These are phyloP conservation scores for Trifolium dubium DNA, from an alignment of 306 rosid species.

Conservation along the genomic window DNA sequence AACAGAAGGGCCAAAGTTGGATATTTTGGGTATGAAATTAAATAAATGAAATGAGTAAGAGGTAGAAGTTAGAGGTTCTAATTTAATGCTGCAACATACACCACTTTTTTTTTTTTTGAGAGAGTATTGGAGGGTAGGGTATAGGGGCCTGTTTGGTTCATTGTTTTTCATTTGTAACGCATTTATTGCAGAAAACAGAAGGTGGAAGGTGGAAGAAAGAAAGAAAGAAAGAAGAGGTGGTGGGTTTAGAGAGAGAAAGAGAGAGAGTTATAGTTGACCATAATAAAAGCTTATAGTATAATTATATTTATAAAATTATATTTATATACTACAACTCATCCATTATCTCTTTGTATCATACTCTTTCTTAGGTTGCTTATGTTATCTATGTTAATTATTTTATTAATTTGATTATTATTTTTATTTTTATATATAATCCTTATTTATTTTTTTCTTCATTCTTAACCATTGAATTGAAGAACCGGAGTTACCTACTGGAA, in stretches of 20 bases:
- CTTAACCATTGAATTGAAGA: constrained; percentile 16
- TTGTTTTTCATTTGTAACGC: constrained; percentile 1
- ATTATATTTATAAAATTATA: background rate
- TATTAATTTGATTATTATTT: background rate
- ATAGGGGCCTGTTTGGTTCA: constrained; percentile 16
- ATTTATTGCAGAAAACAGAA: constrained; percentile 17
- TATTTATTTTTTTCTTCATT: background rate
- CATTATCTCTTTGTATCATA: constrained; percentile 1
- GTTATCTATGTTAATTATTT: background rate
- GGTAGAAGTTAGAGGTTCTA: background rate
- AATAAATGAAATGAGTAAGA: background rate
- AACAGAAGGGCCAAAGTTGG: background rate
- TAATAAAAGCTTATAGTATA: background rate
- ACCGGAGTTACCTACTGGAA: background rate
- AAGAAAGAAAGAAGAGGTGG: background rate
- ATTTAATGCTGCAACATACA: background rate
- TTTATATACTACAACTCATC: constrained; percentile 2
- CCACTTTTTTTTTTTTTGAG: background rate
- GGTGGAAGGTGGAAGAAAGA: background rate
- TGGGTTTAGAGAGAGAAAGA: constrained; percentile 7
- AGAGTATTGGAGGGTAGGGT: constrained; percentile 1
- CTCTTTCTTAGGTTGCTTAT: constrained; percentile 8
- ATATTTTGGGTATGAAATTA: constrained; percentile 11
- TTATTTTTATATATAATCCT: background rate
- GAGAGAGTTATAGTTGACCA: constrained; percentile 9